These are phyloP conservation scores for Fagus sylvatica DNA, from an alignment of 306 rosid genomes.

Conservation along the genomic window DNA sequence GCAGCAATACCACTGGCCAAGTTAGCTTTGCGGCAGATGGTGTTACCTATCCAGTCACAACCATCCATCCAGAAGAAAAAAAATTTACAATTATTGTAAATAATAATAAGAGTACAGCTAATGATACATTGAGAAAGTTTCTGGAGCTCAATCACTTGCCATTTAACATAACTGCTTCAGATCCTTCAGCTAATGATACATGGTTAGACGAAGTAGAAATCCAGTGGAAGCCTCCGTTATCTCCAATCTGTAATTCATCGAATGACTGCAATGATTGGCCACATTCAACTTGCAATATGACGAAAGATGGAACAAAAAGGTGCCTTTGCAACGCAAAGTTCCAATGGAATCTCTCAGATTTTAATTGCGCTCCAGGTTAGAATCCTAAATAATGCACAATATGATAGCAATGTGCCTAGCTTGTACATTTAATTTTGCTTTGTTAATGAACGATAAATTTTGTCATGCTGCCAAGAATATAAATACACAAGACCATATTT, in stretches of 20 bases:
- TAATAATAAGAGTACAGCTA: too few species aligned
- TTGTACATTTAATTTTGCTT: not conserved
- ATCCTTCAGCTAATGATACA: too few species aligned
- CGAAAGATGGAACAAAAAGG: constrained; percentile 12
- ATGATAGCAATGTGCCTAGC: too few species aligned
- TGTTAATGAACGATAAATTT: too few species aligned
- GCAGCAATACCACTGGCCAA: constrained; percentile 4
- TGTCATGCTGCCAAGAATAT: too few species aligned
- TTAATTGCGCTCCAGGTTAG: constrained; percentile 12
- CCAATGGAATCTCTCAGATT: too few species aligned
- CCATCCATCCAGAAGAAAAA: constrained; percentile 7
- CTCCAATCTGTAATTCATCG: constrained; percentile 28
- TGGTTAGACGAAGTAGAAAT: constrained; percentile 18
- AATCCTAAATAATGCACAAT: not conserved
- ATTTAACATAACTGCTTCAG: not conserved
- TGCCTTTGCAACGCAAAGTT: constrained; percentile 36
- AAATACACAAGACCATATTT: too few species aligned
- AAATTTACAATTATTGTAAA: too few species aligned
- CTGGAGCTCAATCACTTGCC: not conserved
- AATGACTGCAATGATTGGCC: constrained; percentile 31
- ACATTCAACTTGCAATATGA: constrained; percentile 33
- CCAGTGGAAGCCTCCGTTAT: constrained; percentile 27
- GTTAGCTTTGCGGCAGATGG: constrained; percentile 19
- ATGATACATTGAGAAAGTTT: too few species aligned
- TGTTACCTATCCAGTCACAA: constrained; percentile 4